Base-by-base conservation (phyloP, 2,329 filamentous ascomycete species). In the Fusarium circinatum region DNA sequence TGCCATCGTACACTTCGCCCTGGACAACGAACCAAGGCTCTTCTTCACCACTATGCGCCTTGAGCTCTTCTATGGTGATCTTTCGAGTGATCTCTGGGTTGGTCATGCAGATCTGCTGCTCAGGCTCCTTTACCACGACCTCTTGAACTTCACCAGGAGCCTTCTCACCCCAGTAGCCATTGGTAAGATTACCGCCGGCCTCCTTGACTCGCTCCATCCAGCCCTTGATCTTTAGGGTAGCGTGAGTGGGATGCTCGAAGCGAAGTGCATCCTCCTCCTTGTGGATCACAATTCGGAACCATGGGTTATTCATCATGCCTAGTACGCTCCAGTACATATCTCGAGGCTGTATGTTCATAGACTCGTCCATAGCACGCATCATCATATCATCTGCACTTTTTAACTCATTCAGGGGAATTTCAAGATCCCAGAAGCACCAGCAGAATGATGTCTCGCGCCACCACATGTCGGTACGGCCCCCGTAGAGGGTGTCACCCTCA, bases 251-350 rank as follows among this genome's bases (percentile, higher is more conserved):
- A 76, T 98, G 95, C 80, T 98, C 95, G 75, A 98, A 98, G 11
- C 89, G 87, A 47, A 98, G 83, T 13, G 79, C 82, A 48, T 78
- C 67, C 1, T 86, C 86, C 68, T 95, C 91, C 63, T 91, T 91
- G 59, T 90, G 89, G 62, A 98, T 93, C 5, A 91, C 89, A 2
- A 98, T 89, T 10, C 95, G 88, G 81, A 93, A 98, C 95, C 95
- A 98, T 0, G 94, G 93, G 77, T 98, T 98, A 83, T 98, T 98
- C 95, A 98, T 98, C 95, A 98, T 98, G 0, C 95, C 95, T 44
- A 98, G 84, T 5, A 97, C 94, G 68, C 91, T 95, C 95, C 95
- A 98, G 83, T 98, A 98, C 94, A 98, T 96, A 78, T 98, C 95
- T 70, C 94, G 88, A 9, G 95, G 95, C 80, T 97, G 94, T 0